Evolutionary conservation across 2,329 filamentous ascomycete species (phyloP), one percentile per base, ranked within the genome.

Genomic region (Arthroderma sp.): DNA sequence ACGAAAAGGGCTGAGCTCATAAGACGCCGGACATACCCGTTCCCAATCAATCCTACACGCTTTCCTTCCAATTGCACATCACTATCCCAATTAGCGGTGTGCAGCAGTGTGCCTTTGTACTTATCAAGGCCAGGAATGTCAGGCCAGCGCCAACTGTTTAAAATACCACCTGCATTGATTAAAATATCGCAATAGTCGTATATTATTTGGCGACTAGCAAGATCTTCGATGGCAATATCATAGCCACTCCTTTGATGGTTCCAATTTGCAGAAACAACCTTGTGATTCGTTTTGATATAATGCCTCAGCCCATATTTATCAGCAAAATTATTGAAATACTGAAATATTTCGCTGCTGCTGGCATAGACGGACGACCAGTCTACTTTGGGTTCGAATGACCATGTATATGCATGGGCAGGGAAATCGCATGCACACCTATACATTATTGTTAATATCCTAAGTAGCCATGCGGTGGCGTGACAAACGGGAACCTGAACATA

Each of bases 21-120:
- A n/a, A n/a, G 3, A 22, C 15, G 3, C 15, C 15, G 15, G 15
- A 22, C 15, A 22, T 22, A 22, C 15, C 49, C 63, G 31, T 52
- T 56, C 2, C 57, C 58, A 31, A 61, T 59, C 4, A 61, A 51
- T 6, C 50, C 57, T 29, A 61, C 53, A 5, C 38, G 38, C 36
- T 61, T 60, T 36, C 52, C 50, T 36, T 46, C 57, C 40, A 61
- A 58, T 32, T 63, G 58, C 15, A 34, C 32, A 34, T 11, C 32
- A 11, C 11, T 34, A 34, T 8, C 61, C 66, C 67, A 72, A 6
- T 45, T 44, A 2, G 68, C 68, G 38, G 58, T 66, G 48, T 72
- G 69, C 40, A 68, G 48, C 2, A 70, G 47, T 33, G 62, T 60
- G 1, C 68, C 68, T 44, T 66, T 58, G 50, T 73, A 75, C 2